Conservation (phyloP, 257 asterid species). For the Craterostigma plantagineum region DNA sequence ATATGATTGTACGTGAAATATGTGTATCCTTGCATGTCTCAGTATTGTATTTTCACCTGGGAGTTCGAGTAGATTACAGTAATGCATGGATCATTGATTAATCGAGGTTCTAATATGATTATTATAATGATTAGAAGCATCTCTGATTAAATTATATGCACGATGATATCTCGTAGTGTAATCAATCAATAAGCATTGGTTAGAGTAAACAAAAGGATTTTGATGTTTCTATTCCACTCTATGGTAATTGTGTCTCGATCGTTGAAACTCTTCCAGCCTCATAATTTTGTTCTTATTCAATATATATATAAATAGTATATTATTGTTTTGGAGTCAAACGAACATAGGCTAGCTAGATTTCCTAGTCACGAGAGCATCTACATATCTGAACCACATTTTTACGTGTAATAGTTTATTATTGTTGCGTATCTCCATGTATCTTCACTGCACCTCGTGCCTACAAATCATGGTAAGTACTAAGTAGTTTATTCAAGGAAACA, state of each 20-base stretch:
- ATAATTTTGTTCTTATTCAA: not conserved
- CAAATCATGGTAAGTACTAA: not conserved
- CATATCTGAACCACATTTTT: too few relatives aligned
- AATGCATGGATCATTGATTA: not conserved
- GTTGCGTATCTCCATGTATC: conserved; percentile 1
- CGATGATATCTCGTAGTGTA: conserved; percentile 3
- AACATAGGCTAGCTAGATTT: not conserved
- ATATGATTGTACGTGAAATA: too few relatives aligned
- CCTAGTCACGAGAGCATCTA: conserved; percentile 52
- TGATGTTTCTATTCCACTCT: conserved; percentile 75
- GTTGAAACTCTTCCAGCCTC: not conserved
- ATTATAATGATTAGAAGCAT: conserved; percentile 38
- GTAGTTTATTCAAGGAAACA: too few relatives aligned
- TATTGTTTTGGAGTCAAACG: too few relatives aligned
- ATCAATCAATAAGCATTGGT: conserved; percentile 20
- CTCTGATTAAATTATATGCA: conserved; percentile 21
- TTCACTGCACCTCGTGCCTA: not conserved
- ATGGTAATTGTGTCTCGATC: conserved; percentile 11
- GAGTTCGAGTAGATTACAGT: too few relatives aligned
- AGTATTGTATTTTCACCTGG: too few relatives aligned
- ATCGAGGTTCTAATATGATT: conserved; percentile 22
- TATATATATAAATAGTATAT: too few relatives aligned
- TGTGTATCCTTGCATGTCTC: too few relatives aligned
- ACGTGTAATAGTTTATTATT: too few relatives aligned
- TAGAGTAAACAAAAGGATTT: conserved; percentile 18